A percentile compares a stretch with the other conserved stretches of the same genome.
Conservation (phyloP, 1,284 basidiomycete species). For the Wallemia ichthyophaga region DNA sequence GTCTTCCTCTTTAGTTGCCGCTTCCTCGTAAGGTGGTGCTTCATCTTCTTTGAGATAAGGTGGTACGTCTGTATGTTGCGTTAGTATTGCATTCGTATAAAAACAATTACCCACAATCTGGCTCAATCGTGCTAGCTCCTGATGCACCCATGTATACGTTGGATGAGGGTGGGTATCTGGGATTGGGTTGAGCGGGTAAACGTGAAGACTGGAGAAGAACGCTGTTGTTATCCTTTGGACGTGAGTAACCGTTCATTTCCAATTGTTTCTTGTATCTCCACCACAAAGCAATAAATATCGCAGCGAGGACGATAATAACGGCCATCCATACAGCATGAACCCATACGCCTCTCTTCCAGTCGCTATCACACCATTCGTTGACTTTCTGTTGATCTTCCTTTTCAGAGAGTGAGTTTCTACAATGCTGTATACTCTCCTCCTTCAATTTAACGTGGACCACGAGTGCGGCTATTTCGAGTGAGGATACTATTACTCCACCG, state of each 20-base stretch:
- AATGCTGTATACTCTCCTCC: background rate
- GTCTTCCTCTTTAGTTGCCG: too few species aligned
- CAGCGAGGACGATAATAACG: background rate
- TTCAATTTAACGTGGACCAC: background rate
- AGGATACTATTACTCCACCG: background rate
- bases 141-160: too few species aligned
- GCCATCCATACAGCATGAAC: background rate
- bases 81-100: too few species aligned
- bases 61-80: background rate
- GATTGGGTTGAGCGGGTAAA: too few species aligned
- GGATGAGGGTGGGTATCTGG: too few species aligned
- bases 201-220: background rate
- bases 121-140: too few species aligned
- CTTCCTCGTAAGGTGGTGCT: background rate
- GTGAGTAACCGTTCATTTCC: background rate
- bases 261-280: background rate
- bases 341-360: background rate
- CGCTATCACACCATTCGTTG: background rate
- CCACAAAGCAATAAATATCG: background rate
- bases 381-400: background rate
- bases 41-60: background rate
- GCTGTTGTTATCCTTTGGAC: background rate
- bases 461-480: background rate
- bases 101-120: background rate
- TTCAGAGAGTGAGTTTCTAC: background rate